These are phyloP conservation scores for Aspergillus pseudoterreus DNA, from an alignment of 2,329 filamentous ascomycete species.

Conservation along the genomic window DNA sequence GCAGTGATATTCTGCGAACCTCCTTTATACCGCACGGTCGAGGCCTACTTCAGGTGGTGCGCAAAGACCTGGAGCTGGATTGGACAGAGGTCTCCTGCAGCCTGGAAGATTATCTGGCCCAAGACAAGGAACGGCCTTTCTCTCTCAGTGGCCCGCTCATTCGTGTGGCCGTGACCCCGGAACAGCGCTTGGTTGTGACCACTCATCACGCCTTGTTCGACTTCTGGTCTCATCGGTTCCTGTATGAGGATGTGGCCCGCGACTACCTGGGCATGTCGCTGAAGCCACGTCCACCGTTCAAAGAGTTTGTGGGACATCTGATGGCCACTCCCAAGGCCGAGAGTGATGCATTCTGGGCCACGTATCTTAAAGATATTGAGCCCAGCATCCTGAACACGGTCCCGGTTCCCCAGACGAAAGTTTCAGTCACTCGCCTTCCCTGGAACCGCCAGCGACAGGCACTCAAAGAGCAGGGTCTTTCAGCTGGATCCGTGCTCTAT, in stretches of 20 bases:
- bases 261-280: neutral
- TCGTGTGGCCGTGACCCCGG: constrained; percentile 1
- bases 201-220: constrained; percentile 6
- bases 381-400: constrained; percentile 3
- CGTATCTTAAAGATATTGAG: neutral
- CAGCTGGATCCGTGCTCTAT: neutral
- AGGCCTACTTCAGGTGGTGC: constrained; percentile 1
- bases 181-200: constrained; percentile 1
- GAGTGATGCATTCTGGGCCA: constrained; percentile 2
- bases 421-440: neutral
- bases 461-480: neutral
- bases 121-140: neutral
- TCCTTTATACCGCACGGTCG: neutral
- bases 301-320: constrained; percentile 1
- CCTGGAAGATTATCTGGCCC: neutral
- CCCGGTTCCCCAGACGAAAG: neutral
- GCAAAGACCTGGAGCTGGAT: neutral
- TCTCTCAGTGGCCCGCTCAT: constrained; percentile 1
- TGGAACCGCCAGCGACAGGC: neutral
- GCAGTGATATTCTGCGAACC: neutral
- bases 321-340: neutral
- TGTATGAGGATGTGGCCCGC: constrained; percentile 6
- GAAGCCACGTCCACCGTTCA: constrained; percentile 2
- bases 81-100: constrained; percentile 1
- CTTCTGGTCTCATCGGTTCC: constrained; percentile 7